Percentiles rank a stretch among this genome's conserved stretches.
phyloP scores from a whole-genome alignment of 129 eudicot genomes.

The Centella asiatica region DNA sequence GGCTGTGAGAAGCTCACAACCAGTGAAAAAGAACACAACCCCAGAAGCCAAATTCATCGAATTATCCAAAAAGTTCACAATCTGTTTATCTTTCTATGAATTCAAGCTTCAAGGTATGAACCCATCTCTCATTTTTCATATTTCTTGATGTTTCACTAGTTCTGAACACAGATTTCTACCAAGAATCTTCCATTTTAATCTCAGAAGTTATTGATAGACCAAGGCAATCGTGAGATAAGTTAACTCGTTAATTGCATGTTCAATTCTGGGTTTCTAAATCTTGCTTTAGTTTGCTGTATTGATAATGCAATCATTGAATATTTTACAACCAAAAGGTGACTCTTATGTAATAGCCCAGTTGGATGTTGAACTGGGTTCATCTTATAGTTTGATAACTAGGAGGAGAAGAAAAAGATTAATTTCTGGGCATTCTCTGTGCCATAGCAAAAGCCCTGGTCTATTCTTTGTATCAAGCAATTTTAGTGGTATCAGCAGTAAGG shows the following conservation, averaged over 20 bases:
- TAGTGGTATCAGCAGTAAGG: conserved; percentile 20
- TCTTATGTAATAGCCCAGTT: conserved; percentile 17
- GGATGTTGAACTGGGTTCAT: conserved; percentile 24
- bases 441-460: conserved; percentile 14
- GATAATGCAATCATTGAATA: conserved; percentile 40
- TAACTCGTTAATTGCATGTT: conserved; percentile 4
- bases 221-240: background rate
- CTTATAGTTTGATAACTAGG: conserved; percentile 6
- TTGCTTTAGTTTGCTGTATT: background rate
- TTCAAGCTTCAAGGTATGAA: conserved; percentile 20
- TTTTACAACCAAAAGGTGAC: conserved; percentile 26
- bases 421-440: conserved; percentile 1
- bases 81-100: background rate
- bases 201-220: background rate
- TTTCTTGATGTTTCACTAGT: conserved; percentile 6
- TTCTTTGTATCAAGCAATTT: conserved; percentile 11
- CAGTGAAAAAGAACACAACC: background rate
- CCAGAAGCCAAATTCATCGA: background rate
- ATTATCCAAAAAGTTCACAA: background rate
- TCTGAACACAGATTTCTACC: background rate
- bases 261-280: background rate
- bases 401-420: conserved; percentile 28
- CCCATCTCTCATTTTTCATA: background rate
- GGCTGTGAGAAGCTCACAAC: conserved; percentile 26
- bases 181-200: background rate